Evolutionary conservation across 495 filamentous ascomycete species (phyloP).

Genomic region (Aspergillus ellipticus): DNA sequence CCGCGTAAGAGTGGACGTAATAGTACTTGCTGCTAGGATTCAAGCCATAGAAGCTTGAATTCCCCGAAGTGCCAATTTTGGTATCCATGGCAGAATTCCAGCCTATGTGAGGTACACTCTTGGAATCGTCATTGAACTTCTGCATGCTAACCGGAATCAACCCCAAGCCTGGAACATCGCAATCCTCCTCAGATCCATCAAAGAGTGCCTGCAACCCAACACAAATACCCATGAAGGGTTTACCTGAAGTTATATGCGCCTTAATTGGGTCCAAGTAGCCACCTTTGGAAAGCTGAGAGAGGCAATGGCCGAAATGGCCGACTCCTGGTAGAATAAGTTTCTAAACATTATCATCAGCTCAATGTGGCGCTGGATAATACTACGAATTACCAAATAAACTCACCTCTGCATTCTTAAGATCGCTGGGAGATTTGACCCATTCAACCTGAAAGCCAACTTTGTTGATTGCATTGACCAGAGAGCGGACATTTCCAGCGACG

Average conservation of each 20-base stretch:
- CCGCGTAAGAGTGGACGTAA: conserved; percentile 94
- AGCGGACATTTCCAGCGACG: conserved; percentile 85
- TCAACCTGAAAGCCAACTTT: conserved; percentile 87
- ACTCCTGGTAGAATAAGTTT: conserved; percentile 93
- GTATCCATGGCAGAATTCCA: conserved; percentile 83
- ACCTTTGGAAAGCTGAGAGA: conserved; percentile 71
- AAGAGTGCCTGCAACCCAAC: conserved; percentile 92
- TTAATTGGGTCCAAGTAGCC: conserved; percentile 78
- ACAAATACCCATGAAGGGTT: conserved; percentile 97
- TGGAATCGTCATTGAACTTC: conserved; percentile 71
- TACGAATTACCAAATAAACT: conserved; percentile 10
- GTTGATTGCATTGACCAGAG: conserved; percentile 94
- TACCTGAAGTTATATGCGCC: conserved; percentile 76
- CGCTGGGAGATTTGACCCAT: conserved; percentile 82
- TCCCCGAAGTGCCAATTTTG: conserved; percentile 40
- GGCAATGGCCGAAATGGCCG: conserved; percentile 95
- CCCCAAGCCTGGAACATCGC: conserved; percentile 65
- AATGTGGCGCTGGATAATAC: conserved; percentile 9
- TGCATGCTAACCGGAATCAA: conserved; percentile 67
- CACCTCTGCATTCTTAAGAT: conserved; percentile 82
- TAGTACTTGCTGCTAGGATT: conserved; percentile 87
- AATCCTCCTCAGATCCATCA: conserved; percentile 73
- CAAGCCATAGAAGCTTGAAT: conserved; percentile 67
- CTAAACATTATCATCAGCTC: conserved; percentile 35
- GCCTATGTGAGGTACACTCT: conserved; percentile 95